Base-by-base conservation (phyloP, 139 green algal species). In the Tetratostichococcus sp. region DNA sequence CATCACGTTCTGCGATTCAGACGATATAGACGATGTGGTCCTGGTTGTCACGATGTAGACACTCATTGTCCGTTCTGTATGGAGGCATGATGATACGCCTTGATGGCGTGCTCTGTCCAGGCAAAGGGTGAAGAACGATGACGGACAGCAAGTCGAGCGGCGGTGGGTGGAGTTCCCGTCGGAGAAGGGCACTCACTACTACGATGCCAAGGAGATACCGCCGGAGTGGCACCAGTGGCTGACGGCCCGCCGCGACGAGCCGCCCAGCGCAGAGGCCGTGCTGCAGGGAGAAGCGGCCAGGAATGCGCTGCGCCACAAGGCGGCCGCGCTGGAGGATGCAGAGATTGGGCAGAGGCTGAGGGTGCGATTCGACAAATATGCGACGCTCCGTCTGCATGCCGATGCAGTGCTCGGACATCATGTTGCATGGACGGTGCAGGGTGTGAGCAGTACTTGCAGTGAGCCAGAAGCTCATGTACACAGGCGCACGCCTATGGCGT, bases 171-270 rank as follows among this genome's bases (percentile, higher is more conserved):
- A 77, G 78, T 78, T 59, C 1, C 68, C 69, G 30, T 39, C 50
- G 34, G 30, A 33, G 23, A 70, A 62, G 65, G 65, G 65, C n/a
- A 35, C 16, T 1, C 31, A 42, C 19, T 26, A 62, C 34, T 83
- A 79, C 73, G 69, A 79, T 22, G 73, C 78, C 30, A 35, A 67
- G 0, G 2, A 62, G 23, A 69, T 83, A 19, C 59, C 78, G 6
- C 75, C 70, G 19, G 75, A 80, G 39, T 85, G 80, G 81, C 43
- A 69, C 39, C 81, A 62, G 50, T 62, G 50, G 50, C 19, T 62
- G 17, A 62, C 50, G 2, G 4, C 17, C 50, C 22, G 19, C 2
- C 50, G 50, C 14, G 50, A 62, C 14, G 19, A 8, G 14, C 50
- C 50, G 50, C 50, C 50, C 17, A 26, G 19, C 26, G 50, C 50